phyloP scores from a whole-genome alignment of 495 filamentous ascomycete genomes.

The Bacidia rubella region DNA sequence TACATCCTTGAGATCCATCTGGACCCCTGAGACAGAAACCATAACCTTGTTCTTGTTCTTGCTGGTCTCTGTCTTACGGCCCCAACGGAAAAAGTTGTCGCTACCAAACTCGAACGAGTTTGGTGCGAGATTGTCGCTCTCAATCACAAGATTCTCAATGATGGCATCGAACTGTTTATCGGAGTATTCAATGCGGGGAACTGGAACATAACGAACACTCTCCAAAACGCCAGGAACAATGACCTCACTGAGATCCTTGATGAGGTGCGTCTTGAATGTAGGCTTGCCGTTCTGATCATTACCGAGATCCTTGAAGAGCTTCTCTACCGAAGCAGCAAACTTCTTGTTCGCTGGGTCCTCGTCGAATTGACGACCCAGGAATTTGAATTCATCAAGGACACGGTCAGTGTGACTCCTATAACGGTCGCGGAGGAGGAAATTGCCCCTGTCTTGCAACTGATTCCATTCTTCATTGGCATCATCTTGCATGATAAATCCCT shows the following conservation, averaged over 20 bases:
- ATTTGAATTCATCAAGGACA: conserved; percentile 79
- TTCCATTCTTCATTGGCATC: conserved; percentile 73
- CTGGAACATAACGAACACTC: conserved; percentile 78
- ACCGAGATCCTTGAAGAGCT: conserved; percentile 78
- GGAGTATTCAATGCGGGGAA: conserved; percentile 87
- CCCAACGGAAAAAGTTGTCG: conserved; percentile 94
- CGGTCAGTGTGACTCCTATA: conserved; percentile 82
- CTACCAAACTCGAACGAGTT: conserved; percentile 82
- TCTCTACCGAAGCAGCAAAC: conserved; percentile 61
- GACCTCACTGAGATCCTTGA: conserved; percentile 78
- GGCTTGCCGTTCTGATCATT: conserved; percentile 73
- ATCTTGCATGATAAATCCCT: conserved; percentile 84
- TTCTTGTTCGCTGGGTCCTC: conserved; percentile 71
- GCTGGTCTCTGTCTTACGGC: conserved; percentile 71
- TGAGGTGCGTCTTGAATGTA: conserved; percentile 77
- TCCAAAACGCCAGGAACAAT: conserved; percentile 79
- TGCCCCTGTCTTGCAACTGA: conserved; percentile 69
- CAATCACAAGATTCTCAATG: conserved; percentile 86
- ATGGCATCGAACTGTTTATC: conserved; percentile 77
- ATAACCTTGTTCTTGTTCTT: conserved; percentile 71
- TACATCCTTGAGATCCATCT: conserved; percentile 78
- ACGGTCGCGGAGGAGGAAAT: conserved; percentile 76
- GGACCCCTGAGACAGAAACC: conserved; percentile 76
- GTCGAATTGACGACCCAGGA: conserved; percentile 78
- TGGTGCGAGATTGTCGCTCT: conserved; percentile 94